phyloP scores from a whole-genome alignment of 208 protist genomes.

The Trypanosoma melophagium region DNA sequence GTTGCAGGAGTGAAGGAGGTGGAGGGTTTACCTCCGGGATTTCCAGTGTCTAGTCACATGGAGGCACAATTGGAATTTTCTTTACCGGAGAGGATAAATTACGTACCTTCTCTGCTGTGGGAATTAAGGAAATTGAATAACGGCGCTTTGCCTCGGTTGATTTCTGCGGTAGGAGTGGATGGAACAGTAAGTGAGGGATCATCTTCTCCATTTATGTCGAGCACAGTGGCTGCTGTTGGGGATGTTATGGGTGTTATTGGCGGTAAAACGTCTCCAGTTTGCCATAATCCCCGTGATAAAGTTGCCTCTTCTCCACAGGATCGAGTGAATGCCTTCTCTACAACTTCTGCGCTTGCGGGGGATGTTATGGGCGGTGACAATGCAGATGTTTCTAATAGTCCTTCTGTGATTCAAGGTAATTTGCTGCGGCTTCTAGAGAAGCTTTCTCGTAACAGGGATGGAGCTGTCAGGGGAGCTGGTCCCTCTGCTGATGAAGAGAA shows the following conservation, averaged over 20 bases:
- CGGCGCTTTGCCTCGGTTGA: background rate
- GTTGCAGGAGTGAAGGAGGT: background rate
- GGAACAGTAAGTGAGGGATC: background rate
- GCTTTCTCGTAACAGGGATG: background rate
- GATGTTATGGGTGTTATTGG: background rate
- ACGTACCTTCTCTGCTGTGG: background rate
- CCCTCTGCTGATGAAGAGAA: background rate
- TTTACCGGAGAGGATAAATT: background rate
- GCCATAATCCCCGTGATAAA: background rate
- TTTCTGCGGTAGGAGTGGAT: background rate
- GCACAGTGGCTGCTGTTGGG: background rate
- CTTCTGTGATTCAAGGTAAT: conserved; percentile 2
- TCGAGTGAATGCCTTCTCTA: background rate
- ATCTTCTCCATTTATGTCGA: background rate
- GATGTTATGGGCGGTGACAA: background rate
- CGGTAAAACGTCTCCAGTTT: background rate
- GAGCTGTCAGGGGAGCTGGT: background rate
- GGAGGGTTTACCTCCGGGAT: no score
- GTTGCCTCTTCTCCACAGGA: background rate
- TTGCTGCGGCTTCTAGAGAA: conserved; percentile 10
- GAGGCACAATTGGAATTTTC: background rate
- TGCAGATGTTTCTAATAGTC: background rate
- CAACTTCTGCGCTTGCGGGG: background rate
- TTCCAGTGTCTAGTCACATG: no score
- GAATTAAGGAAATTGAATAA: background rate